These are phyloP conservation scores for Arthrocladium fulminans DNA, from an alignment of 2,329 filamentous ascomycete species.

Conservation along the genomic window DNA sequence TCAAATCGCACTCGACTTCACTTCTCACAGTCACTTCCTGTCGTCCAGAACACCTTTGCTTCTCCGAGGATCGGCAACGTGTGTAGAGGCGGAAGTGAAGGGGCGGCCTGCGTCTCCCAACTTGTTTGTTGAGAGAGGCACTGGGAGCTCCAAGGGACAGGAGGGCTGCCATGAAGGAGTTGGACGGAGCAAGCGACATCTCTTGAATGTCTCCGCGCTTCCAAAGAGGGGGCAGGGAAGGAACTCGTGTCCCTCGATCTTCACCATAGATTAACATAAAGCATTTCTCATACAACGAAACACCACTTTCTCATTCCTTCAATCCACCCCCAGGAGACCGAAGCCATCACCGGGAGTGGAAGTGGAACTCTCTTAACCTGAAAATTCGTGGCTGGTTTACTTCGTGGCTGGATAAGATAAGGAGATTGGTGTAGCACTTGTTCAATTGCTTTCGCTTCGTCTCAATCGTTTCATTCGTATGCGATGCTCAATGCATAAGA, in stretches of 20 bases:
- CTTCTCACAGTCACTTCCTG: conserved; percentile 5
- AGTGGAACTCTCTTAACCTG: conserved; percentile 10
- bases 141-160: conserved; percentile 8
- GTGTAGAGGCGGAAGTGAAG: conserved; percentile 6
- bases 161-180: conserved; percentile 12
- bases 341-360: conserved; percentile 3
- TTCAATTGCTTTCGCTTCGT: conserved; percentile 7
- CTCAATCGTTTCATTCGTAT: conserved; percentile 7
- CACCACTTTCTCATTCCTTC: conserved; percentile 9
- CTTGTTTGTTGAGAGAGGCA: not conserved
- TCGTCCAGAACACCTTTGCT: not conserved
- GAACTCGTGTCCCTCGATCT: conserved; percentile 22
- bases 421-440: conserved; percentile 2
- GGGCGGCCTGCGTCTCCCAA: conserved; percentile 7
- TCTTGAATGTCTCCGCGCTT: conserved; percentile 12
- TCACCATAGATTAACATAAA: conserved; percentile 9
- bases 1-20: conserved; percentile 10
- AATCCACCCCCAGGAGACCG: conserved; percentile 1
- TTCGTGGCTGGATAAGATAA: not conserved
- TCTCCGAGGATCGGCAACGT: conserved; percentile 5
- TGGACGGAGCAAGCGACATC: conserved; percentile 5
- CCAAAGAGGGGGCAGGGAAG: conserved; percentile 24
- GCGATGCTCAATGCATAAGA: not conserved
- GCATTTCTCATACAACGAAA: conserved; percentile 10
- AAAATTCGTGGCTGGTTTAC: conserved; percentile 1